These are phyloP conservation scores for Neofusicoccum ribis DNA, from an alignment of 2,329 filamentous ascomycete species.

Conservation along the genomic window DNA sequence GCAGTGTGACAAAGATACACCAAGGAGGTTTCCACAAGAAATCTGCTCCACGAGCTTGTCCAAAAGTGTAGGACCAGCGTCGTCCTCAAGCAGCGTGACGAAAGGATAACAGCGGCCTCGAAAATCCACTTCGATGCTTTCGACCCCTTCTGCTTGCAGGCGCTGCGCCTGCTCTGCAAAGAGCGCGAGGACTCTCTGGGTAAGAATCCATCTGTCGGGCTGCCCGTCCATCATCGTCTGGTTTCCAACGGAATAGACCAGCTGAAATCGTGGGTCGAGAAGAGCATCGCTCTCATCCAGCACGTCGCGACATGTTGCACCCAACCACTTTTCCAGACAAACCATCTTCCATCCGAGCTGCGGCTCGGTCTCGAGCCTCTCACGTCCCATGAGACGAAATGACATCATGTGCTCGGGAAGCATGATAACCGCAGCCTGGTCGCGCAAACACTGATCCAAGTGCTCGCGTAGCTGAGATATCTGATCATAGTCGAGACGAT, in stretches of 20 bases:
- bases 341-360: neutral
- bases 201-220: constrained; percentile 6
- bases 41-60: constrained; percentile 60
- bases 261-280: neutral
- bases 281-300: constrained; percentile 18
- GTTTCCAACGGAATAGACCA: constrained; percentile 18
- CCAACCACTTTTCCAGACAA: constrained; percentile 46
- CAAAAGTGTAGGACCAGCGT: constrained; percentile 39
- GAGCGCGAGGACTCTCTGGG: neutral
- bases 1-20: neutral
- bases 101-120: constrained; percentile 57
- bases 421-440: neutral
- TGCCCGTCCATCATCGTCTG: constrained; percentile 4
- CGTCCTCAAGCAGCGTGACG: constrained; percentile 24
- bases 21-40: constrained; percentile 28
- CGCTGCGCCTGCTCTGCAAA: constrained; percentile 51
- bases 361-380: neutral
- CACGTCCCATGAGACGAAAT: constrained; percentile 6
- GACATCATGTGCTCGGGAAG: constrained; percentile 18
- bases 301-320: constrained; percentile 53
- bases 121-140: constrained; percentile 63
- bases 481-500: constrained; percentile 36
- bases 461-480: constrained; percentile 41
- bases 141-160: constrained; percentile 63
- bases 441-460: constrained; percentile 48